A percentile compares a stretch with the other conserved stretches of the same genome.
phyloP scores from a whole-genome alignment of 768 basidiomycete genomes.

The Lentinula lateritia region DNA sequence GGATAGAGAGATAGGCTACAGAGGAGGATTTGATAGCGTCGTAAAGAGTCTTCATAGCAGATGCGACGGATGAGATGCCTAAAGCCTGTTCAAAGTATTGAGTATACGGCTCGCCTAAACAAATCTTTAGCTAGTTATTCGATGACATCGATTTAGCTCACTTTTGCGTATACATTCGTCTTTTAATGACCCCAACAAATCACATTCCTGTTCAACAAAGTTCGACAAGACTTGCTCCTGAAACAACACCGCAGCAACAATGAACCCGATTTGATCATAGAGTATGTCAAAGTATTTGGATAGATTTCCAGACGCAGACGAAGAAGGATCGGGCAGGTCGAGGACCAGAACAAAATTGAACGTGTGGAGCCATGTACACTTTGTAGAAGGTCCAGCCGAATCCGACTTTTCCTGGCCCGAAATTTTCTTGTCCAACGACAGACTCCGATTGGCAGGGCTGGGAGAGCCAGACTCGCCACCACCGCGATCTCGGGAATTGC shows the following conservation, averaged over 20 bases:
- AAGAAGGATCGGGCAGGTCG: constrained; percentile 87
- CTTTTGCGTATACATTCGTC: constrained; percentile 68
- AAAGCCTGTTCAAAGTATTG: constrained; percentile 55
- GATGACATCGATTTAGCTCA: constrained; percentile 16
- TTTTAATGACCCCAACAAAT: constrained; percentile 60
- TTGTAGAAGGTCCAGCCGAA: constrained; percentile 26
- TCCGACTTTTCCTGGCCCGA: constrained; percentile 8
- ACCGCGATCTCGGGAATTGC: constrained; percentile 43
- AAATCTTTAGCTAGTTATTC: constrained; percentile 7
- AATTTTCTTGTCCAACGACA: constrained; percentile 1
- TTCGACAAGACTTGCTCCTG: constrained; percentile 85
- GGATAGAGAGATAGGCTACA: constrained; percentile 75
- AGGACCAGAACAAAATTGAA: constrained; percentile 87
- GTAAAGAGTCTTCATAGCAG: constrained; percentile 75
- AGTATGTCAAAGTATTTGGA: constrained; percentile 79
- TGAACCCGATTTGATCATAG: constrained; percentile 86
- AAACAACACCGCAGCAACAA: constrained; percentile 86
- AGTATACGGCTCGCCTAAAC: constrained; percentile 53
- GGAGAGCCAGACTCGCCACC: constrained; percentile 13
- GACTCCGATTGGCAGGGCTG: constrained; percentile 7
- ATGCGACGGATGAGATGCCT: constrained; percentile 63
- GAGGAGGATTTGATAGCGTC: constrained; percentile 71
- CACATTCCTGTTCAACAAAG: constrained; percentile 82
- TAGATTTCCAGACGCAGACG: constrained; percentile 71
- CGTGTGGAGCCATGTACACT: constrained; percentile 51